Percentiles rank a stretch among this genome's conserved stretches.
These are phyloP conservation scores for Prunus dulcis DNA, from an alignment of 306 rosid species.

Conservation along the genomic window DNA sequence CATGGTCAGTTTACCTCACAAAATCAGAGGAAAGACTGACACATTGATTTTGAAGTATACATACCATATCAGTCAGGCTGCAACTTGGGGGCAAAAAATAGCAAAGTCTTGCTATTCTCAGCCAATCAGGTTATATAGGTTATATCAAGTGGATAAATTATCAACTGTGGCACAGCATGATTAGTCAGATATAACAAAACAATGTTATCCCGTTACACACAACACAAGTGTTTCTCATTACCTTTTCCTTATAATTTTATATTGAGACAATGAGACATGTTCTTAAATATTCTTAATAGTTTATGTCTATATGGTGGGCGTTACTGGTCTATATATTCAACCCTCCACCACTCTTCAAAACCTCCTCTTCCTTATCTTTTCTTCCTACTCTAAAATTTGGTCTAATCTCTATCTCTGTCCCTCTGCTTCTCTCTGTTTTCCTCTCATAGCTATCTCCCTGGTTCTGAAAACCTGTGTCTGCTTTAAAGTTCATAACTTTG, in stretches of 20 bases:
- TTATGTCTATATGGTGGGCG: conserved; percentile 27
- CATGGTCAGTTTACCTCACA: neutral
- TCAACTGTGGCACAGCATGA: rapidly evolving
- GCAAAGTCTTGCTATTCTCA: too few relatives aligned
- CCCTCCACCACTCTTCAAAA: conserved; percentile 34
- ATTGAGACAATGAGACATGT: neutral
- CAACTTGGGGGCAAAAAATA: neutral
- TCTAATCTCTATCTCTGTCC: neutral
- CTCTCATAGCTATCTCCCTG: neutral
- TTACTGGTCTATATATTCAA: conserved; percentile 49
- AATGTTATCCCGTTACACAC: too few relatives aligned
- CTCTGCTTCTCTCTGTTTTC: conserved; percentile 23
- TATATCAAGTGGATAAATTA: too few relatives aligned
- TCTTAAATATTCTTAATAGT: conserved; percentile 16
- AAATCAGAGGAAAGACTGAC: neutral
- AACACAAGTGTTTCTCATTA: too few relatives aligned
- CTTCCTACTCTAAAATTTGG: conserved; percentile 23
- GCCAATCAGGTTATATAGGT: rapidly evolving
- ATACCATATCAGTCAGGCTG: neutral
- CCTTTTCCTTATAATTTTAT: neutral
- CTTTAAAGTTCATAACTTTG: neutral
- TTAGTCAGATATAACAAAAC: too few relatives aligned
- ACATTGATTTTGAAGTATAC: neutral
- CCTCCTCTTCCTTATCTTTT: conserved; percentile 53
- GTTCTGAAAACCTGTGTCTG: conserved; percentile 5